Base-by-base conservation (phyloP, 179 eudicot genomes). In the Beta lomatogona region DNA sequence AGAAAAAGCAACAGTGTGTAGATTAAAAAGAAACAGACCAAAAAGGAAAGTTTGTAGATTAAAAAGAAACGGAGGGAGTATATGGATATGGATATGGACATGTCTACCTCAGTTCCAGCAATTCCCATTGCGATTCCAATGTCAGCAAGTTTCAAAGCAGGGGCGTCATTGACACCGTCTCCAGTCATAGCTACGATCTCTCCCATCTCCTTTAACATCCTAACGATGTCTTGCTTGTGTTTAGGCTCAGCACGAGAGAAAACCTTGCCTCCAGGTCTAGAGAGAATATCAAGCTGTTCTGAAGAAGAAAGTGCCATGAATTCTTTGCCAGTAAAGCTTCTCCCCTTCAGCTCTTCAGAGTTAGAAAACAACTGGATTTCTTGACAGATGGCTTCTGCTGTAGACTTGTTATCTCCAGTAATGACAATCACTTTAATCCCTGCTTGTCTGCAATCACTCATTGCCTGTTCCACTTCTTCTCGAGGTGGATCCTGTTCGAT, bases 181-280 rank as follows among this genome's bases (percentile, higher is more conserved):
- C 98, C 98, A 9, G 98, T 95, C 98, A 95, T 95, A 53, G 98
- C 98, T 76, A 95, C 98, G 70, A 93, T 74, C 78, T 95, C 97
- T 3, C 92, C 94, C 89, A 84, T 88, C 46, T 93, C 94, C 83
- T 94, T 95, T 5, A 95, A 86, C 91, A 88, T 78, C 82, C 97
- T 91, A 45, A 95, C 99, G 14, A 92, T 92, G 13, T 95, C 98
- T 84, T 95, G 98, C 86, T 93, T 95, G 88, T 95, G 98, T 81
- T 83, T 89, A 11, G 98, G 98, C 84, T 95, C 98, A 25, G 98
- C 98, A 11, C 98, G 88, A 65, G 98, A 95, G 82, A 95, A 93
- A 36, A 93, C 93, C 79, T 86, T 90, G 18, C 97, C 95, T 18
- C 94, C 97, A 16, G 94, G 89, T 80, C 73, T 82, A 57, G 91